Conservation (phyloP, 768 basidiomycete species). For the Clavulina sp. region DNA sequence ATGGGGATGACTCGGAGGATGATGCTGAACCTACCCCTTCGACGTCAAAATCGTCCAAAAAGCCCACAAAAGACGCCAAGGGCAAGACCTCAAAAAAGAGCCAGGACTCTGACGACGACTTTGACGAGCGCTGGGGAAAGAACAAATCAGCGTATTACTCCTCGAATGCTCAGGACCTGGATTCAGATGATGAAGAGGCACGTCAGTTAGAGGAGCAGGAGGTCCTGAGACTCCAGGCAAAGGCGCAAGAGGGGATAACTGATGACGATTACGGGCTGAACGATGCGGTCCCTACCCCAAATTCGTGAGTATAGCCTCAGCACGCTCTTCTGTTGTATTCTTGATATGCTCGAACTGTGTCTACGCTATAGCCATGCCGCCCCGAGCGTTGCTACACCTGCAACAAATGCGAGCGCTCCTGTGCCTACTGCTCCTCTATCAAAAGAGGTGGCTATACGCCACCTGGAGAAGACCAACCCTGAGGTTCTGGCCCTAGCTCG, state of each 20-base stretch:
- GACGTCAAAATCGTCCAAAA: conserved; percentile 17
- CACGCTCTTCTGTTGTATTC: too few relatives aligned
- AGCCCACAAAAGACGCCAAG: conserved; percentile 14
- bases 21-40: conserved; percentile 9
- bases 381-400: too few relatives aligned
- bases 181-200: conserved; percentile 78
- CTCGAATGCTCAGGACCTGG: conserved; percentile 47
- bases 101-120: conserved; percentile 27
- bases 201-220: conserved; percentile 80
- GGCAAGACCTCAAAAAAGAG: conserved; percentile 10
- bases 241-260: conserved; percentile 47
- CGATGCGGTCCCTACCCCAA: conserved; percentile 25
- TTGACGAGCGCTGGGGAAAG: conserved; percentile 68
- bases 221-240: conserved; percentile 59
- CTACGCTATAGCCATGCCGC: too few relatives aligned
- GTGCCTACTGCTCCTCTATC: too few relatives aligned
- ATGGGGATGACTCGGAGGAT: conserved; percentile 20
- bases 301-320: neutral
- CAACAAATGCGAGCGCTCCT: too few relatives aligned
- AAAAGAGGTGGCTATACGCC: too few relatives aligned
- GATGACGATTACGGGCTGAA: conserved; percentile 77
- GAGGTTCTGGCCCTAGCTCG: conserved; percentile 65
- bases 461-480: conserved; percentile 58
- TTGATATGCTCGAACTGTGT: too few relatives aligned
- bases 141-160: conserved; percentile 72